Conservation (phyloP, 306 rosid species). For the Prunus davidiana region DNA sequence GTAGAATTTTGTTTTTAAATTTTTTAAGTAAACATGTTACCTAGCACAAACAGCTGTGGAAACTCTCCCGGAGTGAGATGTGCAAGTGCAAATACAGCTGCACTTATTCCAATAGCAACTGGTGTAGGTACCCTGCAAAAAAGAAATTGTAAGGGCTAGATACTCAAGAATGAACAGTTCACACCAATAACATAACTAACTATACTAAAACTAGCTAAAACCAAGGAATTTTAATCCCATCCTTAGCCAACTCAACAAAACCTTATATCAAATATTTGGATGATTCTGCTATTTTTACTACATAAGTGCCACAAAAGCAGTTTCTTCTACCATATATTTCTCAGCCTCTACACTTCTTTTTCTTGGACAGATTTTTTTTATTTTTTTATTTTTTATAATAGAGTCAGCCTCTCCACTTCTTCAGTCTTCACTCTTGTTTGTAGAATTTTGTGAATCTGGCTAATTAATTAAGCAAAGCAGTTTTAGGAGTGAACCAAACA, state of each 20-base stretch:
- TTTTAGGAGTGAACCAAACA: neutral
- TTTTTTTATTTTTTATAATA: too few relatives aligned
- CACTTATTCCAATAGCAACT: conserved; percentile 71
- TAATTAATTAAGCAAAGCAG: neutral
- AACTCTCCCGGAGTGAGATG: conserved; percentile 98
- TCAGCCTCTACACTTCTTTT: neutral
- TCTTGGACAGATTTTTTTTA: too few relatives aligned
- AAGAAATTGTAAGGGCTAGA: neutral
- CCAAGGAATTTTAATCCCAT: neutral
- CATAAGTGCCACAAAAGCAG: neutral
- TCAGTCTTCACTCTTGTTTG: neutral
- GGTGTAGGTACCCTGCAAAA: conserved; percentile 90
- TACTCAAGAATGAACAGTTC: neutral
- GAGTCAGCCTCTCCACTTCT: neutral
- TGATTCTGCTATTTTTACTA: neutral
- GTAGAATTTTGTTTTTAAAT: neutral
- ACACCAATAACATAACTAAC: neutral
- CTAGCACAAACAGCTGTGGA: conserved; percentile 93
- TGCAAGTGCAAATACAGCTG: conserved; percentile 86
- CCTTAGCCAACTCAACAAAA: neutral
- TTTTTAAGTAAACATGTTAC: conserved; percentile 30
- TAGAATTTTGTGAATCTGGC: neutral
- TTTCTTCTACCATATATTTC: conserved; percentile 3
- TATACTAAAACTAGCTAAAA: neutral
- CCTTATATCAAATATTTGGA: neutral